phyloP scores from a whole-genome alignment of 2,329 filamentous ascomycete species.

The Parafenestella ontariensis region DNA sequence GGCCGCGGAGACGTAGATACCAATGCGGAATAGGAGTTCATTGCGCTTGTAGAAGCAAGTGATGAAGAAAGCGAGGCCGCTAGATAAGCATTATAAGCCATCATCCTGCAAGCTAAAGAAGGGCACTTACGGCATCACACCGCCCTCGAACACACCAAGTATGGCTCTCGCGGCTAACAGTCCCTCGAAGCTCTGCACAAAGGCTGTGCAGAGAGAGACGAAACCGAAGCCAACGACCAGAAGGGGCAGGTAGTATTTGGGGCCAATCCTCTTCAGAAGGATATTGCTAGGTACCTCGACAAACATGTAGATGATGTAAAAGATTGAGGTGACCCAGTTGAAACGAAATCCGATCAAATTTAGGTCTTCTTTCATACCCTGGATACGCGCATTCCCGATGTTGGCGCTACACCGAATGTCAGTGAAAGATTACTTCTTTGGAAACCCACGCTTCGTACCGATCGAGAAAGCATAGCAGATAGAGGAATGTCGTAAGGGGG shows the following conservation, averaged over 20 bases:
- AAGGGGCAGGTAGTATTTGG: slow-evolving; percentile 61
- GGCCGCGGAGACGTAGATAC: slow-evolving; percentile 63
- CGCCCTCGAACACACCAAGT: slow-evolving; percentile 64
- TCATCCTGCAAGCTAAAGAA: background rate
- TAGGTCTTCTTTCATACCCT: slow-evolving; percentile 60
- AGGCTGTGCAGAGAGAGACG: slow-evolving; percentile 62
- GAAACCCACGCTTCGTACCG: slow-evolving; percentile 28
- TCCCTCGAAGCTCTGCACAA: slow-evolving; percentile 57
- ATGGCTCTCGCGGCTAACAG: slow-evolving; percentile 58
- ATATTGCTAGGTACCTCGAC: slow-evolving; percentile 65
- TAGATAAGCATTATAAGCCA: slow-evolving; percentile 14
- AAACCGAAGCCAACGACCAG: slow-evolving; percentile 64
- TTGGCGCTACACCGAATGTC: slow-evolving; percentile 40
- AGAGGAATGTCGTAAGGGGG: slow-evolving; percentile 61
- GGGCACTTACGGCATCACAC: slow-evolving; percentile 59
- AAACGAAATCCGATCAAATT: slow-evolving; percentile 59
- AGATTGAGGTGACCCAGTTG: slow-evolving; percentile 65
- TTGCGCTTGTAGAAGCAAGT: slow-evolving; percentile 64
- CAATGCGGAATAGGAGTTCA: slow-evolving; percentile 63
- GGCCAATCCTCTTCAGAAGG: slow-evolving; percentile 61
- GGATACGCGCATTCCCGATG: slow-evolving; percentile 64
- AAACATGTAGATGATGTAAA: slow-evolving; percentile 65
- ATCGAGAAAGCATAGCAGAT: slow-evolving; percentile 61
- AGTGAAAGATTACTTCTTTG: slow-evolving; percentile 1
- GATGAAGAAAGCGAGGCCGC: slow-evolving; percentile 64